phyloP scores from a whole-genome alignment of 441 rosid genomes.

The Aquilaria agallochum region DNA sequence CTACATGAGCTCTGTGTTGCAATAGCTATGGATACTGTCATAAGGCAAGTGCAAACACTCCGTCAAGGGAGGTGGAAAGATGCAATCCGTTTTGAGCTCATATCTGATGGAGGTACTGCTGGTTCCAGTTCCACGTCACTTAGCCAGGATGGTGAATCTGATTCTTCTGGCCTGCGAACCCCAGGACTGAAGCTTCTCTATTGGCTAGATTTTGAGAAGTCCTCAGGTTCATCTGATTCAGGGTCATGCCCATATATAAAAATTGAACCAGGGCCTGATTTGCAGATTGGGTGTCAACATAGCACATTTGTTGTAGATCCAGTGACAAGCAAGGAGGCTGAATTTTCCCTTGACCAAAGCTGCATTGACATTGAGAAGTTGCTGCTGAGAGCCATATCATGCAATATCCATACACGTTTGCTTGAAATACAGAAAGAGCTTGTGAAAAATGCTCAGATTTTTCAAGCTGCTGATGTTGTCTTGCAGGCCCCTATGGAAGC shows the following conservation, averaged over 20 bases:
- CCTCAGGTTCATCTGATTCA: constrained; percentile 37
- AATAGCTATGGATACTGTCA: constrained; percentile 90
- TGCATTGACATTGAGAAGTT: constrained; percentile 91
- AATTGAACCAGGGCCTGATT: constrained; percentile 90
- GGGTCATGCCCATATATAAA: constrained; percentile 64
- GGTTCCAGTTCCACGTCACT: constrained; percentile 44
- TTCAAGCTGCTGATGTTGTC: constrained; percentile 60
- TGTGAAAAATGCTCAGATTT: constrained; percentile 62
- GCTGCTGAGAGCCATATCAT: constrained; percentile 81
- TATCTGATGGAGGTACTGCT: constrained; percentile 48
- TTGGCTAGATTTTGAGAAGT: constrained; percentile 82
- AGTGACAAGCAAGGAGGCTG: constrained; percentile 73
- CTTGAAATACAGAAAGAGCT: constrained; percentile 95
- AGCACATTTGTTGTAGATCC: constrained; percentile 89
- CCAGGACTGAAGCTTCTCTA: constrained; percentile 88
- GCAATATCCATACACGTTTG: constrained; percentile 89
- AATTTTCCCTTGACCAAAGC: constrained; percentile 71
- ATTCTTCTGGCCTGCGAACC: constrained; percentile 65
- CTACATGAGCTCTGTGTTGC: constrained; percentile 93
- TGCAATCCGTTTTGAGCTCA: constrained; percentile 83
- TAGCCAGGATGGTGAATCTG: constrained; percentile 85
- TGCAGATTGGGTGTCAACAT: constrained; percentile 75
- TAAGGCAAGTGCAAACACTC: constrained; percentile 87
- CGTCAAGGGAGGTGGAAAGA: constrained; percentile 97
- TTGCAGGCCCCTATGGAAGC: constrained; percentile 56